A percentile compares a stretch with the other conserved stretches of the same genome.
These are phyloP conservation scores for Polychaeton citri DNA, from an alignment of 2,329 filamentous ascomycete genomes.

Conservation along the genomic window DNA sequence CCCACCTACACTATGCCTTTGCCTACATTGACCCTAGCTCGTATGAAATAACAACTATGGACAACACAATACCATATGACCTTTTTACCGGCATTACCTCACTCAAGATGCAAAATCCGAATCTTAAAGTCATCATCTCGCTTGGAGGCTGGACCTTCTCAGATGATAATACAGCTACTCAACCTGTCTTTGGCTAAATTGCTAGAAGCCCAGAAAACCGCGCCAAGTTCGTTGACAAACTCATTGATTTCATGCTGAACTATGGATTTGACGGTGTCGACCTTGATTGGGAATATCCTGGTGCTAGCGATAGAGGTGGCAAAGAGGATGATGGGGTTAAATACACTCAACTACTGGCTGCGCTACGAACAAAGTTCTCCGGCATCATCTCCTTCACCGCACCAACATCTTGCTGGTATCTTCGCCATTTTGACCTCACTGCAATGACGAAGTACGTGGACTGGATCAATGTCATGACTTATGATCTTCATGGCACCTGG, in stretches of 20 bases:
- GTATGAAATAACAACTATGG: constrained; percentile 15
- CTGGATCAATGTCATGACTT: constrained; percentile 13
- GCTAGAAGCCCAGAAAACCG: background rate
- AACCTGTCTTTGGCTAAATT: background rate
- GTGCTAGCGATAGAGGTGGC: constrained; percentile 24
- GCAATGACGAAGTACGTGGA: constrained; percentile 3
- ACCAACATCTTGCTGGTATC: constrained; percentile 8
- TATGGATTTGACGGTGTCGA: constrained; percentile 7
- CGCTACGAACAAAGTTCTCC: constrained; percentile 24
- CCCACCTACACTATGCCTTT: constrained; percentile 26
- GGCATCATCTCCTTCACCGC: constrained; percentile 28
- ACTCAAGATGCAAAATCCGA: constrained; percentile 16
- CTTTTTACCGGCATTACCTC: constrained; percentile 19
- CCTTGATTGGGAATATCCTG: constrained; percentile 12
- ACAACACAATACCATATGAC: constrained; percentile 1
- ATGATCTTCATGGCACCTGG: constrained; percentile 34
- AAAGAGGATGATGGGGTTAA: constrained; percentile 24
- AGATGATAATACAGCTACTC: constrained; percentile 17
- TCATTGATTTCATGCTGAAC: constrained; percentile 5
- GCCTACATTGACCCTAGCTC: constrained; percentile 21
- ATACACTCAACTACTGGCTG: constrained; percentile 21
- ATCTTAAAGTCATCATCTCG: constrained; percentile 25
- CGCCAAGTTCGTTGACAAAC: constrained; percentile 1
- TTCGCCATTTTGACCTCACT: constrained; percentile 7
- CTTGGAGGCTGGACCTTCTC: constrained; percentile 32